phyloP scores from a whole-genome alignment of 257 asterid species.

The Nicotiana sylvestris region DNA sequence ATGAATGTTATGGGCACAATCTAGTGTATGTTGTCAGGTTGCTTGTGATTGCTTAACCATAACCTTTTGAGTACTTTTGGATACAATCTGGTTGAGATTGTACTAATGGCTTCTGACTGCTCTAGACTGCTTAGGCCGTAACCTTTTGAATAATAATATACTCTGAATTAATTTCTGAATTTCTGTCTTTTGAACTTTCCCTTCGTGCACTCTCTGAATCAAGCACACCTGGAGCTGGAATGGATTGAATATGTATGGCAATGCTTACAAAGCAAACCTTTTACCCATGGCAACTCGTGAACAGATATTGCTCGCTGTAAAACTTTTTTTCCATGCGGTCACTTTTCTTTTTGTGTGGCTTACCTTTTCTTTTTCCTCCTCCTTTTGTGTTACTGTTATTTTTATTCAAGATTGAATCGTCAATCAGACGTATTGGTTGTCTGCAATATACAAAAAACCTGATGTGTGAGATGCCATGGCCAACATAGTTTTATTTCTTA shows the following conservation, averaged over 20 bases:
- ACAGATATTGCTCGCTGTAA: neutral
- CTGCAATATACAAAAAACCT: neutral
- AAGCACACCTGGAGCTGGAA: neutral
- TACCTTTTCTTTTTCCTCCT: neutral
- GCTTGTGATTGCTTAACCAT: neutral
- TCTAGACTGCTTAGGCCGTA: neutral
- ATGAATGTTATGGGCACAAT: neutral
- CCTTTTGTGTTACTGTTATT: neutral
- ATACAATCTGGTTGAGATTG: neutral
- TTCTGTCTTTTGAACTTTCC: neutral
- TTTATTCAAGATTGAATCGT: neutral
- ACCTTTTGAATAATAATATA: neutral
- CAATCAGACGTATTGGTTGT: neutral
- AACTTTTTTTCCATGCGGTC: neutral
- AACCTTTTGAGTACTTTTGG: neutral
- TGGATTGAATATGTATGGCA: slow-evolving; percentile 4
- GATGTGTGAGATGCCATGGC: neutral
- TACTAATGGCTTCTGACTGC: neutral
- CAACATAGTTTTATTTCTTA: neutral
- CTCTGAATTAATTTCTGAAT: neutral
- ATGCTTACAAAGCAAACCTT: neutral
- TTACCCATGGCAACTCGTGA: neutral
- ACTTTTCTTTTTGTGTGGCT: neutral
- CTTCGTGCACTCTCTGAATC: neutral
- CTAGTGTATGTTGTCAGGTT: neutral